phyloP scores from a whole-genome alignment of 2,329 filamentous ascomycete species.

The Lasiodiplodia theobromae region DNA sequence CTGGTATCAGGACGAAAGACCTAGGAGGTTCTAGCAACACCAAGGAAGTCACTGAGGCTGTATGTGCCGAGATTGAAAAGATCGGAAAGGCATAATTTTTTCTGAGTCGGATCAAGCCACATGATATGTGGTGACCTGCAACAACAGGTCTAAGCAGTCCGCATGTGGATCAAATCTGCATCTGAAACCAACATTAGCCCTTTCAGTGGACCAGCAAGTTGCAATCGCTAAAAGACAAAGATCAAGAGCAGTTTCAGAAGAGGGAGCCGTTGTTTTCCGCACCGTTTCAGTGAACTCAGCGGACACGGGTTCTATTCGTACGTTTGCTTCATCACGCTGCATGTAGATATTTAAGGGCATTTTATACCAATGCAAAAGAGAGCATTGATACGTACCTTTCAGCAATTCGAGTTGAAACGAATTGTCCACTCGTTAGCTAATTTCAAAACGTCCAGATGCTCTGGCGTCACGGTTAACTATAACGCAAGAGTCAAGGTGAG shows the following conservation, averaged over 20 bases:
- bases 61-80: conserved; percentile 60
- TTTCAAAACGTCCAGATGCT: background rate
- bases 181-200: background rate
- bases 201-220: background rate
- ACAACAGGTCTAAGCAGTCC: background rate
- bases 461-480: background rate
- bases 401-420: background rate
- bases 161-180: background rate
- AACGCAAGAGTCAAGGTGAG: background rate
- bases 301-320: conserved; percentile 11
- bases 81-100: conserved; percentile 41
- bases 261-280: conserved; percentile 12
- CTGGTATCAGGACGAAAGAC: conserved; percentile 64
- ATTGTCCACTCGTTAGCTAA: background rate
- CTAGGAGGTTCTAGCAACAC: conserved; percentile 66
- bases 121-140: background rate
- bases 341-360: background rate
- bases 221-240: background rate
- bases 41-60: conserved; percentile 65
- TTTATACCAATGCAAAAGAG: background rate
- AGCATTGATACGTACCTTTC: background rate
- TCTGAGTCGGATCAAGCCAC: background rate
- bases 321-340: conserved; percentile 26
- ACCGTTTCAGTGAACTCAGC: conserved; percentile 1
- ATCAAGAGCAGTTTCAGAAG: background rate